Evolutionary conservation across 805 yeast species (phyloP), one percentile per base, ranked within the genome.

Genomic region (Barnettozyma botsteinii): DNA sequence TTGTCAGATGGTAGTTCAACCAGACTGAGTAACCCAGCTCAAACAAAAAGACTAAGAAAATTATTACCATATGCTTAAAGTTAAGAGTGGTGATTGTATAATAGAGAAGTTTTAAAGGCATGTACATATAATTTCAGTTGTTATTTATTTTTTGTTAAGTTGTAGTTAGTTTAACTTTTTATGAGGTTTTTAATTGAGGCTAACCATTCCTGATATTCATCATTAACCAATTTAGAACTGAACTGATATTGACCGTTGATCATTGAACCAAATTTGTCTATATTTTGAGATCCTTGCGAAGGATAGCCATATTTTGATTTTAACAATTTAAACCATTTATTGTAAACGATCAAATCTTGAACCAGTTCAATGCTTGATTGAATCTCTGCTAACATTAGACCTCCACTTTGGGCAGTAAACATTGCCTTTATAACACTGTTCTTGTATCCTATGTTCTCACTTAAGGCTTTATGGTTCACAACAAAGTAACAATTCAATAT

Each of bases 281-380:
- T 36, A 3, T 56, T 43, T 2, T 50, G 43, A 23, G 47, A 53
- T 4, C 57, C 53, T 27, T 54, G 59, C 12, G 46, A 46, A 1
- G 51, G 53, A 18, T 59, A 55, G 27, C 54, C 61, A 51, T 70
- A 67, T 47, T 65, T 62, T 12, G 65, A 55, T 47, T 75, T 77
- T 27, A 83, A 55, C 21, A 72, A 75, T 26, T 72, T 64, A 38
- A 76, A 69, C 91, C 94, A 84, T 31, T 72, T 68, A 45, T 73
- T 78, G 34, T 73, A 73, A 22, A 69, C 67, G 26, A 82, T 66
- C 40, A 81, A 57, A 32, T 70, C 74, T 31, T 70, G 70, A 0
- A 79, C 77, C 20, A 79, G 59, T 12, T 64, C 70, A 13, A 75
- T 61, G 72, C 84, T 79, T 15, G 69, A 64, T 14, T 64, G 58